phyloP scores from a whole-genome alignment of 352 stramenopile genomes.

The Peronosclerospora sorghi region DNA sequence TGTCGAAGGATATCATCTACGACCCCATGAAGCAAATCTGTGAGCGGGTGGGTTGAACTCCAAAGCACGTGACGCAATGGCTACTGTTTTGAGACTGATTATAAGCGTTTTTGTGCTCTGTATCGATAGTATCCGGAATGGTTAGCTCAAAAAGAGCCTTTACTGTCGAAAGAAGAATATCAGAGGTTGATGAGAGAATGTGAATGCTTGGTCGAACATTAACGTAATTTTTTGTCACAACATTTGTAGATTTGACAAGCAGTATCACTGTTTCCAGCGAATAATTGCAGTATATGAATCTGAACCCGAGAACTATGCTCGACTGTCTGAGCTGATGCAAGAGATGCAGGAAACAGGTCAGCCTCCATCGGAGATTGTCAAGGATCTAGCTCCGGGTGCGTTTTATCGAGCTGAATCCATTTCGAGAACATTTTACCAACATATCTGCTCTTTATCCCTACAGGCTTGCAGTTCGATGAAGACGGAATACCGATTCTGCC shows the following conservation, averaged over 20 bases:
- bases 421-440: no score
- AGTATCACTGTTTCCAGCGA: slow-evolving; percentile 96
- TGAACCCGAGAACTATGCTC: slow-evolving; percentile 92
- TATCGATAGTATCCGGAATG: slow-evolving; percentile 89
- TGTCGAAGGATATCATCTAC: slow-evolving; percentile 99
- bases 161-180: slow-evolving; percentile 89
- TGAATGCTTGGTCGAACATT: no score
- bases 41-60: slow-evolving; percentile 63
- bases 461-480: slow-evolving; percentile 90
- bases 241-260: slow-evolving; percentile 81
- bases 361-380: slow-evolving; percentile 95
- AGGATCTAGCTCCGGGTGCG: slow-evolving; percentile 93
- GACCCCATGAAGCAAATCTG: slow-evolving; percentile 94
- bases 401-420: no score
- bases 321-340: slow-evolving; percentile 96
- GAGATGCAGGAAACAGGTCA: slow-evolving; percentile 91
- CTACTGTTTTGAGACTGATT: neutral
- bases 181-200: no score
- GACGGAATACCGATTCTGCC: slow-evolving; percentile 96
- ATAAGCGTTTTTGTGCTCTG: neutral
- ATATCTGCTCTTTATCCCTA: neutral
- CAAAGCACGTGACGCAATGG: no score
- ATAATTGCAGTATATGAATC: slow-evolving; percentile 96
- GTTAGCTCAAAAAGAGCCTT: slow-evolving; percentile 88
- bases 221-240: no score